phyloP scores from a whole-genome alignment of 495 filamentous ascomycete genomes.

The Xylaria acuta region DNA sequence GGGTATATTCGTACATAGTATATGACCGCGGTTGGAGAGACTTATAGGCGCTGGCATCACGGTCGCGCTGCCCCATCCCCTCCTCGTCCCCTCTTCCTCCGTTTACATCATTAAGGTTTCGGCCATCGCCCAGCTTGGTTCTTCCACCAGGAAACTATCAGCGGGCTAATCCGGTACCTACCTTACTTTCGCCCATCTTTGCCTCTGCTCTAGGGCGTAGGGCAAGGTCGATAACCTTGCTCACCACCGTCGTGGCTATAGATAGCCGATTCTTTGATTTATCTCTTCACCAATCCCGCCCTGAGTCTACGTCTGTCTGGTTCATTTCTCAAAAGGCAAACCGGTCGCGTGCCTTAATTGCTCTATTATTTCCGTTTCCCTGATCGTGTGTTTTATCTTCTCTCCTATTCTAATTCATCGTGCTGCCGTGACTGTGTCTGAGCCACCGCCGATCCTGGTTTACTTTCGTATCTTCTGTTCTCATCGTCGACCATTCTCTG shows the following conservation, averaged over 20 bases:
- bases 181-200: neutral
- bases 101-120: conserved; percentile 24
- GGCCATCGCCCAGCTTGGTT: conserved; percentile 14
- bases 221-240: conserved; percentile 8
- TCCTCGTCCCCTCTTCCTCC: neutral
- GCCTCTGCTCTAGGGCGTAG: neutral
- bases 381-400: neutral
- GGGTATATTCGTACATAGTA: conserved; percentile 16
- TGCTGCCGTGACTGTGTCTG: neutral
- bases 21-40: conserved; percentile 4
- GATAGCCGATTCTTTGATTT: neutral
- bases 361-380: neutral
- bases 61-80: conserved; percentile 6
- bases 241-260: conserved; percentile 2
- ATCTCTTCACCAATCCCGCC: neutral
- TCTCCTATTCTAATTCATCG: neutral
- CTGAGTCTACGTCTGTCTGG: neutral
- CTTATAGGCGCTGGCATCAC: conserved; percentile 1
- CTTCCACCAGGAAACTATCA: conserved; percentile 8
- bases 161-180: neutral
- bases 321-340: neutral
- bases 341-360: conserved; percentile 12
- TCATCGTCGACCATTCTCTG: conserved; percentile 10
- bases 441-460: neutral
- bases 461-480: neutral